Evolutionary conservation across 352 stramenopile species (phyloP), one percentile per base, ranked within the genome.

Genomic region (Blastocystis sp.): DNA sequence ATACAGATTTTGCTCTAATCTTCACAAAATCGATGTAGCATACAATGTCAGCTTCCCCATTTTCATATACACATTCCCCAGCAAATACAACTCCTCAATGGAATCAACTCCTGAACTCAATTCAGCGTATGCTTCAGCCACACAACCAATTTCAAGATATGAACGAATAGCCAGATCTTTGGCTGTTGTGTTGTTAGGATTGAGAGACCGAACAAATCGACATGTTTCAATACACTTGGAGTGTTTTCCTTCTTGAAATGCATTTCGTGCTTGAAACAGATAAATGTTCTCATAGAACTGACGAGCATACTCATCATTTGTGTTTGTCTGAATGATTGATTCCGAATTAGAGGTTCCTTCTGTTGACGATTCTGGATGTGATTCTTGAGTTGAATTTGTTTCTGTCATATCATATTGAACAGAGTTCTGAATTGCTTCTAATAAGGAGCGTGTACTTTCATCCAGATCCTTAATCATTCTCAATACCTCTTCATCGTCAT

Each of bases 21-120:
- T 19, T 9, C 7, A 51, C 7, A 19, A n/a, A n/a, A n/a, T n/a
- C n/a, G n/a, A n/a, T n/a, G n/a, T n/a, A n/a, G n/a, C 46, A 14
- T n/a, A 83, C 71, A 65, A 37, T 19, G 11, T 16, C 3, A 83
- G 27, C 5, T 65, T 65, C 3, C 71, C 71, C 71, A 83, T 83
- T 16, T 65, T 29, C 24, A 43, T 56, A 43, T 65, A 83, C 9
- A 61, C 49, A 19, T 32, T n/a, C 12, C 49, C 71, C 0, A 83
- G 49, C 2, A 83, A n/a, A 29, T 37, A 63, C 49, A 83, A 24
- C 29, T 83, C 24, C 24, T 83, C 71, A 52, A 83, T 19, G n/a
- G 71, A 54, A 49, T 32, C 32, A 6, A 83, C 71, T 24, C 71
- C 71, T 11, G 24, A 51, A 19, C 14, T 49, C 46, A 83, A 32